These are phyloP conservation scores for Camelina hispida DNA, from an alignment of 345 rosid species.

Conservation along the genomic window DNA sequence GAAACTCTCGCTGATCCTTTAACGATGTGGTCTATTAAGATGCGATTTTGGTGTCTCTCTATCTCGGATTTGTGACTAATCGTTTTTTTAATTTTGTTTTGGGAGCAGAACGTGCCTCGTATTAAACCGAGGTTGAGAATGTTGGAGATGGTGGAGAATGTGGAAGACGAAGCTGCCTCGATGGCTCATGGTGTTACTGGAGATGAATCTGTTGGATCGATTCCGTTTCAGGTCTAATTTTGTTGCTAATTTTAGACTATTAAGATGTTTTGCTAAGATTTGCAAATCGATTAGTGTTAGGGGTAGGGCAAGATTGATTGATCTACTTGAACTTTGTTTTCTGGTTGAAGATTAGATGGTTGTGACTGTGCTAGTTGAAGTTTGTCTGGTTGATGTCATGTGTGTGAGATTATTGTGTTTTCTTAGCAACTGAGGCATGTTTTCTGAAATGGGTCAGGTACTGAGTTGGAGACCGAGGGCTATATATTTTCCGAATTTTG, in stretches of 20 bases:
- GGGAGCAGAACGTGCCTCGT: constrained; percentile 58
- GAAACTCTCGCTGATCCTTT: not conserved
- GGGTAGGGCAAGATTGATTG: not conserved
- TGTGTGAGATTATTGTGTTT: not conserved
- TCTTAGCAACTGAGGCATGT: not conserved
- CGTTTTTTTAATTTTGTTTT: not conserved
- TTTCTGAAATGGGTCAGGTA: constrained; percentile 41
- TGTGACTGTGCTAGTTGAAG: not conserved
- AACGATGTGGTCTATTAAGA: not conserved
- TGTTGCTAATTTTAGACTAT: not conserved
- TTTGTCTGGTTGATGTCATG: too few relatives aligned
- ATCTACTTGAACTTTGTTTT: not conserved
- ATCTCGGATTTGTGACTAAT: constrained; percentile 6
- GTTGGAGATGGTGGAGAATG: constrained; percentile 51
- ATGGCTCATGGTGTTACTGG: constrained; percentile 76
- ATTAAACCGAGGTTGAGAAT: constrained; percentile 61
- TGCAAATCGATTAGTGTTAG: constrained; percentile 1
- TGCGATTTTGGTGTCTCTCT: not conserved
- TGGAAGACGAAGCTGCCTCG: constrained; percentile 36
- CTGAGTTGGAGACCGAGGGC: constrained; percentile 84
- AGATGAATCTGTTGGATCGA: constrained; percentile 57
- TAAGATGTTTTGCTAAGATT: not conserved
- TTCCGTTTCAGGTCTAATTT: constrained; percentile 73
- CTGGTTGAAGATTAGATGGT: not conserved
- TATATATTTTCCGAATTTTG: constrained; percentile 72